phyloP scores from a whole-genome alignment of 306 rosid species.

The Ormosia emarginata region DNA sequence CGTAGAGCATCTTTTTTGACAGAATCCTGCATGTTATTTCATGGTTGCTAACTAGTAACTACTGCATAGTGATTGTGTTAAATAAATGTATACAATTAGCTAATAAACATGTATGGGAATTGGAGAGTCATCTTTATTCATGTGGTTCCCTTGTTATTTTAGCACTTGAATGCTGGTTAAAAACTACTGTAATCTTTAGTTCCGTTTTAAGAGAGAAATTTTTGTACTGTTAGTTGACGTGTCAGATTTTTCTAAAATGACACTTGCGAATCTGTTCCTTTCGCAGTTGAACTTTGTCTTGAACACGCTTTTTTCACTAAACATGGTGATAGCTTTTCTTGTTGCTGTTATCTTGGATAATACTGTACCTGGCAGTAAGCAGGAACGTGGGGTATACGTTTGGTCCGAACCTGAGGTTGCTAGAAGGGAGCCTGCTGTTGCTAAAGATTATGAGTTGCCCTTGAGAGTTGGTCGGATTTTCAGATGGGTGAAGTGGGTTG shows the following conservation, averaged over 20 bases:
- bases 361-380: conserved; percentile 93
- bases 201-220: neutral
- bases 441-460: conserved; percentile 81
- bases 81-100: neutral
- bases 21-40: conserved; percentile 9
- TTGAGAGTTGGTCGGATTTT: conserved; percentile 78
- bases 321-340: conserved; percentile 90
- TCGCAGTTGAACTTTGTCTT: conserved; percentile 73
- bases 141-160: neutral
- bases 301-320: conserved; percentile 73
- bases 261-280: conserved; percentile 1
- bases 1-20: neutral
- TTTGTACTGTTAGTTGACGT: neutral
- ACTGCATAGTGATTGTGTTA: neutral
- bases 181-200: neutral
- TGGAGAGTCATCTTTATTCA: neutral
- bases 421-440: conserved; percentile 75
- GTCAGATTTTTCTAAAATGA: neutral
- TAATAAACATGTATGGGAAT: neutral
- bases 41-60: neutral
- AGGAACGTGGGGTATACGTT: conserved; percentile 95
- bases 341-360: conserved; percentile 89
- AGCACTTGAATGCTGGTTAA: conserved; percentile 5
- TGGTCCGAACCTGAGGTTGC: conserved; percentile 88
- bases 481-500: conserved; percentile 99